Evolutionary conservation across 2,329 filamentous ascomycete genomes (phyloP), one percentile per base, ranked within the genome.

Genomic region (Myrmaecium sp.): DNA sequence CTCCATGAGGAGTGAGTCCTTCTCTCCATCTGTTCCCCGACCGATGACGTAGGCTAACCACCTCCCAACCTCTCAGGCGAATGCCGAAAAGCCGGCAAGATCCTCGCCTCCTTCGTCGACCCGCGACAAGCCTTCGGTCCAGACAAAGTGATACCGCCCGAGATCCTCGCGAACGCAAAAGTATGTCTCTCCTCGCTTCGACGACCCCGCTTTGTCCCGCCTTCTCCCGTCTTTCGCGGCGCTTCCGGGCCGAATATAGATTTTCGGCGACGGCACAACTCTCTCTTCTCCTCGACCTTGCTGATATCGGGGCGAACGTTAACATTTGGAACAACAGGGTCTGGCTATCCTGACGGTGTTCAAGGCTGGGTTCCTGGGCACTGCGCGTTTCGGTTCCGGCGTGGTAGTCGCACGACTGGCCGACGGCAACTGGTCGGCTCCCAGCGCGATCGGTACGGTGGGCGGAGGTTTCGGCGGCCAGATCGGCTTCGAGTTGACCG

Each of bases 71-170:
- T 25, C 31, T 40, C 54, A 94, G 86, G 82, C 61, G 89, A 98
- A 61, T 95, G 89, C 60, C 89, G 78, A 55, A 98, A 98, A 58
- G 89, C 83, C 49, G 79, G 79, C 48, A 93, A 92, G 64, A 95
- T 95, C 45, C 69, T 98, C 40, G 70, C 79, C 23, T 92, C 84
- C 8, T 98, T 98, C 51, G 69, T 95, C 49, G 89, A 95, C 49
- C 89, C 89, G 12, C 70, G 74, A 47, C 86, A 95, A 60, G 61
- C 86, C 12, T 93, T 95, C 52, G 83, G 86, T 5, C 86, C 89
- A 30, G 89, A 95, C 55, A 95, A 95, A 55, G 74, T 98, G 49
- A 98, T 98, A 42, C 89, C 89, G 26, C 84, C 86, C 5, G 69
- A 75, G 27, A 68, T 98, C 41, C 73, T 98, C 42, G 77, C 78